These are phyloP conservation scores for Orbilia javanica DNA, from an alignment of 2,329 filamentous ascomycete genomes.

Conservation along the genomic window DNA sequence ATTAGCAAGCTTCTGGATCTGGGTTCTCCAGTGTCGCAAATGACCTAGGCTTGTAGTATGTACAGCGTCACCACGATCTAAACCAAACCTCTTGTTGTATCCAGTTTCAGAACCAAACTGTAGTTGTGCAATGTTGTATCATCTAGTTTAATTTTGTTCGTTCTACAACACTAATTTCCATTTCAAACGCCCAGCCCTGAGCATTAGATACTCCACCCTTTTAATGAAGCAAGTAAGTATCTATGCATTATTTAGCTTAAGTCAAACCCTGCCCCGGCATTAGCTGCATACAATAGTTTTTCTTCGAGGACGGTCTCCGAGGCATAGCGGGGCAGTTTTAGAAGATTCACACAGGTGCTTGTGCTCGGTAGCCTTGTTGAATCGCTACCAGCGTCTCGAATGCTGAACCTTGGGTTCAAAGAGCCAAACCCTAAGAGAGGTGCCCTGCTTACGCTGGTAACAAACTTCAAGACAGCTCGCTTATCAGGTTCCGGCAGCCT, in stretches of 20 bases:
- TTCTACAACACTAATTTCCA: too few species aligned
- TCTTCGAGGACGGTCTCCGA: conserved; percentile 75
- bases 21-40: too few species aligned
- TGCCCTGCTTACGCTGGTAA: conserved; percentile 90
- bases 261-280: conserved; percentile 92
- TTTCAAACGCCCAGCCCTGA: background rate
- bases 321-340: conserved; percentile 89
- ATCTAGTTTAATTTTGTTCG: too few species aligned
- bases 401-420: conserved; percentile 86
- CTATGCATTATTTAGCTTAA: conserved; percentile 72
- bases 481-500: conserved; percentile 80
- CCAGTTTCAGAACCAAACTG: too few species aligned
- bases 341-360: conserved; percentile 93
- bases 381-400: conserved; percentile 83
- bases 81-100: too few species aligned
- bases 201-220: background rate
- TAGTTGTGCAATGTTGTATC: too few species aligned
- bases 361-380: conserved; percentile 86
- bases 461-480: conserved; percentile 91
- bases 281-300: conserved; percentile 90
- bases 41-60: too few species aligned
- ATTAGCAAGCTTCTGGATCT: too few species aligned
- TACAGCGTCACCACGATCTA: too few species aligned
- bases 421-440: conserved; percentile 90
- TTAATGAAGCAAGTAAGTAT: too few species aligned